phyloP scores from a whole-genome alignment of 2,329 filamentous ascomycete species.

The Alternaria brassicicola region DNA sequence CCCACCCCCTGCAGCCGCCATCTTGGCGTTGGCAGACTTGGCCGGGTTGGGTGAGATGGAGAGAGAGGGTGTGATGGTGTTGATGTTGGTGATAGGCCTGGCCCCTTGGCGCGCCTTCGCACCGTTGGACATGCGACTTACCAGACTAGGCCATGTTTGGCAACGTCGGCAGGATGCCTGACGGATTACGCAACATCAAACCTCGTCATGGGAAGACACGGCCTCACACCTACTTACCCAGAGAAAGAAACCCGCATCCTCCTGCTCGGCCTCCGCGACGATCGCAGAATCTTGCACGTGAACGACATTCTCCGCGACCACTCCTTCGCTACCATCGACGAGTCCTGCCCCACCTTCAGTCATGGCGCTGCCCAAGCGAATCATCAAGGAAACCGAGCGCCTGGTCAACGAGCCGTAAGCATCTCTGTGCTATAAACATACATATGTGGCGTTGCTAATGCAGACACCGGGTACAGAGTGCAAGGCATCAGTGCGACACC shows the following conservation, averaged over 20 bases:
- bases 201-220: slow-evolving; percentile 8
- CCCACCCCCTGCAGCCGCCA: slow-evolving; percentile 32
- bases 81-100: slow-evolving; percentile 17
- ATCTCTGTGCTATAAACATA: not conserved
- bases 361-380: slow-evolving; percentile 87
- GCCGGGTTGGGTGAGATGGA: not conserved
- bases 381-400: slow-evolving; percentile 97
- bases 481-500: slow-evolving; percentile 95
- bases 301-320: not conserved
- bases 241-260: slow-evolving; percentile 1
- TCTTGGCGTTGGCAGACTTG: slow-evolving; percentile 14
- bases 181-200: slow-evolving; percentile 11
- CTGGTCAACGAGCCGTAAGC: slow-evolving; percentile 94
- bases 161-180: not conserved
- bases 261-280: not conserved
- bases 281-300: not conserved
- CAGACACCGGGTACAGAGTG: slow-evolving; percentile 64
- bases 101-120: slow-evolving; percentile 1
- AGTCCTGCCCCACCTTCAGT: slow-evolving; percentile 11
- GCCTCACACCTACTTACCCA: not conserved
- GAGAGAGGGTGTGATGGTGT: slow-evolving; percentile 1
- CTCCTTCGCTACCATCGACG: not conserved
- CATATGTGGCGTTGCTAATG: slow-evolving; percentile 6
- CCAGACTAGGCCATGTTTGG: not conserved
- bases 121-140: slow-evolving; percentile 5